Conservation (phyloP, 345 rosid genomes). For the Pistacia atlantica region DNA sequence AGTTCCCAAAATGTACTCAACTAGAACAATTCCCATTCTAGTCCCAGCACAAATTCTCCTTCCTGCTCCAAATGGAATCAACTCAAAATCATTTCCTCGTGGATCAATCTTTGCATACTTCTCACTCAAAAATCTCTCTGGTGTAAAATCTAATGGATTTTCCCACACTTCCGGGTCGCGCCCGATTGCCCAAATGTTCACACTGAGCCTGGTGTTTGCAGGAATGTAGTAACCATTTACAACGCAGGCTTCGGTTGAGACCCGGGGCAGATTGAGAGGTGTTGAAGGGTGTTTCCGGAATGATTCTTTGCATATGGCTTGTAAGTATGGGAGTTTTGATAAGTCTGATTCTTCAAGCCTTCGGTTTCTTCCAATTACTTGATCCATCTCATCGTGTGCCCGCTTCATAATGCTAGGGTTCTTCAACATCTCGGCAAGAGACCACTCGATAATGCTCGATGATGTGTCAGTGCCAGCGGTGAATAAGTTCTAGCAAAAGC, state of each 20-base stretch:
- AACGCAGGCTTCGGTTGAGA: constrained; percentile 40
- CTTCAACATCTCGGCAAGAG: constrained; percentile 48
- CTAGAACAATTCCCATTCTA: constrained; percentile 54
- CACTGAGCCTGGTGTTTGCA: constrained; percentile 35
- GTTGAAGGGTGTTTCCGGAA: constrained; percentile 61
- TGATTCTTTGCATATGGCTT: constrained; percentile 60
- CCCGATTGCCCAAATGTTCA: constrained; percentile 73
- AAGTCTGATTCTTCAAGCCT: constrained; percentile 55
- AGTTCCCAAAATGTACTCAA: constrained; percentile 54
- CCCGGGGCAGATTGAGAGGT: constrained; percentile 51
- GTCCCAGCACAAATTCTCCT: constrained; percentile 60
- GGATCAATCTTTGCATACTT: constrained; percentile 40
- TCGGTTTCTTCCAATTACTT: constrained; percentile 53
- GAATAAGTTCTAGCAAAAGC: constrained; percentile 45
- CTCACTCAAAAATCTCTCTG: constrained; percentile 46
- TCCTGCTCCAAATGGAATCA: constrained; percentile 60
- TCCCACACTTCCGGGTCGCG: constrained; percentile 60
- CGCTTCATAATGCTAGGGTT: constrained; percentile 40
- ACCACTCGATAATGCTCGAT: constrained; percentile 64
- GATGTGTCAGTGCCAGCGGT: constrained; percentile 69
- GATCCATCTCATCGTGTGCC: constrained; percentile 68
- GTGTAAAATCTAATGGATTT: constrained; percentile 42
- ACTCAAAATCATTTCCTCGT: constrained; percentile 50
- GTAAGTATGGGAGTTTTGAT: constrained; percentile 46
- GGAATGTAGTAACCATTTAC: constrained; percentile 59